Evolutionary conservation across 192 early-diverging fungal species (phyloP).

Genomic region (Oehlia diaphana): DNA sequence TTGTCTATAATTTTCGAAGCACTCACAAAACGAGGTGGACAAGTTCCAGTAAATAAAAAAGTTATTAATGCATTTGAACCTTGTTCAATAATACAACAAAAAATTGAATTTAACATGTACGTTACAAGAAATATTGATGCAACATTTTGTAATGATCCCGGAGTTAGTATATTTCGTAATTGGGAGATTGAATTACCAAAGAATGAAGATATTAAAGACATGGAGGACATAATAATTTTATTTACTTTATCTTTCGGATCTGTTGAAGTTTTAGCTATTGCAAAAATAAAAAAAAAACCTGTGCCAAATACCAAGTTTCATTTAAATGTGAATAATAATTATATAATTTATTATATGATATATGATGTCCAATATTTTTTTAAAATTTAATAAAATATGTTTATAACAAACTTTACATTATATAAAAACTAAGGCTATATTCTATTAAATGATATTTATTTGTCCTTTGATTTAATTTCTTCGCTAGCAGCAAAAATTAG

Average conservation of each 20-base stretch:
- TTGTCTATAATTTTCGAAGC: neutral
- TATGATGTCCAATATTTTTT: no score
- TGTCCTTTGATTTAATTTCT: no score
- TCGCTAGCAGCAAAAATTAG: no score
- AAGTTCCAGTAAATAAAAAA: neutral
- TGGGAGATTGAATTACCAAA: constrained; percentile 1
- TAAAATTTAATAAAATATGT: no score
- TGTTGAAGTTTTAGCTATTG: neutral
- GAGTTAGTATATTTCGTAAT: neutral
- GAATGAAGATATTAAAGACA: neutral
- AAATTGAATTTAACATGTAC: neutral
- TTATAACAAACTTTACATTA: no score
- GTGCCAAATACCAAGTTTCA: no score
- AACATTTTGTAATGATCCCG: neutral
- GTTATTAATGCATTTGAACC: neutral
- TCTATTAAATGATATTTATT: no score
- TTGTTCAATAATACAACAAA: neutral
- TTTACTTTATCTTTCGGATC: neutral
- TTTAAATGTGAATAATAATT: neutral
- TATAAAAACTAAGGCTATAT: no score
- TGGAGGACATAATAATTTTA: neutral
- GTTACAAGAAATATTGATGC: neutral
- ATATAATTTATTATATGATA: neutral
- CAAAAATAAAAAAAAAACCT: neutral
- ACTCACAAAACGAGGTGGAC: neutral